Evolutionary conservation across 108 stramenopile genomes (phyloP), one percentile per base, ranked within the genome.

Genomic region (Aurantiochytrium sp.): DNA sequence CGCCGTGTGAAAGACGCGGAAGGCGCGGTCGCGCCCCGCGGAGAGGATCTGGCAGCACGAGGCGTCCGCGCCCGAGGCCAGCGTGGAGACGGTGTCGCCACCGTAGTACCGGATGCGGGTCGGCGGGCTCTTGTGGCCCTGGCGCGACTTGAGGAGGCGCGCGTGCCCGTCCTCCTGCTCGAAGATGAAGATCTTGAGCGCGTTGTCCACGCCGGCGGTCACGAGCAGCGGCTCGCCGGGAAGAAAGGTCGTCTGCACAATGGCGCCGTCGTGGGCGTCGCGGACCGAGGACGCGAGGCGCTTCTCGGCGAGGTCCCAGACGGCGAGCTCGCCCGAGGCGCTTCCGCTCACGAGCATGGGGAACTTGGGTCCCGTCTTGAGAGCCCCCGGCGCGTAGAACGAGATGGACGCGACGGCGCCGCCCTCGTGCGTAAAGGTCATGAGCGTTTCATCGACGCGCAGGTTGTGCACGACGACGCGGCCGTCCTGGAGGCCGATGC

Each of bases 281-380:
- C 27, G 24, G 22, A 24, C 55, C 1, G 55, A n/a, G 19, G 30
- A 48, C 22, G 88, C 55, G 12, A 93, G 91, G 30, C 86, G 85
- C 15, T 89, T 90, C 37, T 90, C 65, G 30, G 53, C 34, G n/a
- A 93, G 92, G 87, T 93, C 91, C 93, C 93, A 93, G 31, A 93
- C 45, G 69, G 86, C 87, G 15, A 93, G 37, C 27, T 50, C 37
- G 2, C 93, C 93, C 17, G 50, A 50, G 37, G 45, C 90, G 22
- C 85, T 89, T 15, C 50, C 90, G 0, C 89, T 88, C n/a, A 68
- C 91, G 31, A 93, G 88, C 32, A 89, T 39, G 8, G 93, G 91
- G 32, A 81, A 81, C 0, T 48, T 41, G 1, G 73, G 73, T 19
- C 73, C 73, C 8, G 52, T 50, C 27, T 54, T 54, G 15, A 68